Evolutionary conservation across 176 grass and related monocot species (phyloP).

Genomic region (Aegilops speltoides): DNA sequence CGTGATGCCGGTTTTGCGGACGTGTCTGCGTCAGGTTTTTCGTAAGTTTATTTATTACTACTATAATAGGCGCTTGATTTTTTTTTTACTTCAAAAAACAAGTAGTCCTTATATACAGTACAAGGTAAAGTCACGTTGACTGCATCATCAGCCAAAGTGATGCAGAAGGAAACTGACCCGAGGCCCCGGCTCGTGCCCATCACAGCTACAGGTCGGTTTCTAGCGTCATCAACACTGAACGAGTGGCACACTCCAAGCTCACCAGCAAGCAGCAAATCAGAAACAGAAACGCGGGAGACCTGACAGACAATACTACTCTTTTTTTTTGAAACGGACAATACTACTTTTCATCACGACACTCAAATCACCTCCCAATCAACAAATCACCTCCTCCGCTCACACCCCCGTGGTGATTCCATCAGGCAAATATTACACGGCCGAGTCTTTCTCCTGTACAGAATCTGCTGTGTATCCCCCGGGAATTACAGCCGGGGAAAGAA

Average conservation of each 20-base stretch:
- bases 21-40: too few relatives aligned
- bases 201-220: background rate
- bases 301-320: background rate
- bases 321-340: too few relatives aligned
- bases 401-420: background rate
- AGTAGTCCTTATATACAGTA: too few relatives aligned
- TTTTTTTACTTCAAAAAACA: too few relatives aligned
- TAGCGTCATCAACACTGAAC: background rate
- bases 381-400: conserved; percentile 11
- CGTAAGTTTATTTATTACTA: too few relatives aligned
- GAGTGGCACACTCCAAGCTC: too few relatives aligned
- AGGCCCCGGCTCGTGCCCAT: background rate
- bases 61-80: too few relatives aligned
- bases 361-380: conserved; percentile 14
- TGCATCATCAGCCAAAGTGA: too few relatives aligned
- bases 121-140: too few relatives aligned
- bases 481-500: background rate
- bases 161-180: too few relatives aligned
- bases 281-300: background rate
- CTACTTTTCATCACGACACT: too few relatives aligned
- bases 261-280: background rate
- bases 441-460: conserved; percentile 45
- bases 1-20: too few relatives aligned
- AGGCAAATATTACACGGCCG: conserved; percentile 26
- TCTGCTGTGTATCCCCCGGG: background rate